phyloP scores from a whole-genome alignment of 805 yeast species.

The Ogataea nonfermentans region DNA sequence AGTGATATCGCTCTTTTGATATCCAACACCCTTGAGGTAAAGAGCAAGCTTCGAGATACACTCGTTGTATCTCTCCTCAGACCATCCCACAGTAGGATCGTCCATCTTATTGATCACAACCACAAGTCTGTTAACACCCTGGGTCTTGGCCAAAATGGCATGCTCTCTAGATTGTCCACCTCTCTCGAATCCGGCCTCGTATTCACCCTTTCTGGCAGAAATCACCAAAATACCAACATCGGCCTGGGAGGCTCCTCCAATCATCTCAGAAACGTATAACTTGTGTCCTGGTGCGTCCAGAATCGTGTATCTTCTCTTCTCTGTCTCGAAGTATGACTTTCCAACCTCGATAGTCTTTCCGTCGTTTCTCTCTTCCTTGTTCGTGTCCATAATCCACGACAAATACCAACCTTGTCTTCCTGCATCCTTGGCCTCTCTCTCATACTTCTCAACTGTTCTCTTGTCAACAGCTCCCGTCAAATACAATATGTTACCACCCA shows the following conservation, averaged over 20 bases:
- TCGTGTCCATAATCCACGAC: slow-evolving; percentile 99
- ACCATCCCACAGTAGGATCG: slow-evolving; percentile 95
- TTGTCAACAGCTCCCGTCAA: slow-evolving; percentile 97
- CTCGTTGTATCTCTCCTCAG: slow-evolving; percentile 93
- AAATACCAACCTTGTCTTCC: slow-evolving; percentile 99
- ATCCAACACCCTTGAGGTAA: slow-evolving; percentile 88
- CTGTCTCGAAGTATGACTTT: slow-evolving; percentile 96
- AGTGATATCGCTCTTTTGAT: slow-evolving; percentile 78
- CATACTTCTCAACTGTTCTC: slow-evolving; percentile 97
- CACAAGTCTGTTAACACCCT: slow-evolving; percentile 91
- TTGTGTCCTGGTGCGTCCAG: slow-evolving; percentile 99
- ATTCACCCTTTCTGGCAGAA: slow-evolving; percentile 98
- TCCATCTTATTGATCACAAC: slow-evolving; percentile 99
- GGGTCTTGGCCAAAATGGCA: slow-evolving; percentile 95
- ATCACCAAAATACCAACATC: slow-evolving; percentile 97
- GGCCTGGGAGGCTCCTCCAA: slow-evolving; percentile 99
- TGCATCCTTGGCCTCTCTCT: slow-evolving; percentile 97
- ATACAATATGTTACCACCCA: slow-evolving; percentile 96
- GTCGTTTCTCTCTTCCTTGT: slow-evolving; percentile 97
- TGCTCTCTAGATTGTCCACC: slow-evolving; percentile 99
- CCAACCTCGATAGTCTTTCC: slow-evolving; percentile 99
- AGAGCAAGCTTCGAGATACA: slow-evolving; percentile 78
- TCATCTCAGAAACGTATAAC: slow-evolving; percentile 98
- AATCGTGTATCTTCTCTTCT: slow-evolving; percentile 94
- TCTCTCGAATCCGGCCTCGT: slow-evolving; percentile 98